These are phyloP conservation scores for Malus hybrid DNA, from an alignment of 331 rosid genomes.

Conservation along the genomic window DNA sequence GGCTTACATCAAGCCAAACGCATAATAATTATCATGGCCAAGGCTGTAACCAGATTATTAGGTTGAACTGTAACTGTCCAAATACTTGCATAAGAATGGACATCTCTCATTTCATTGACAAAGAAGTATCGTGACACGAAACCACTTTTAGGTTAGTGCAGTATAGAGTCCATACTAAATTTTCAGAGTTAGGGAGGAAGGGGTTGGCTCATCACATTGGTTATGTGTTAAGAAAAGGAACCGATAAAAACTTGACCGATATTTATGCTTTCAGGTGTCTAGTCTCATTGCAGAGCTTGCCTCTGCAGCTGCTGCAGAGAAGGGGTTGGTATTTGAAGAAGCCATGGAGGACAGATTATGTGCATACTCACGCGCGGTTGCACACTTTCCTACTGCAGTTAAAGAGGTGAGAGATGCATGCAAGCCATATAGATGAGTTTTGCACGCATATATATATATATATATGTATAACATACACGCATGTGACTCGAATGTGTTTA, in stretches of 20 bases:
- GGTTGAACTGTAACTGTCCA: too few relatives aligned
- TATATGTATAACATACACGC: too few relatives aligned
- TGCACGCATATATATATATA: not conserved
- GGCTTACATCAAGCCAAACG: not conserved
- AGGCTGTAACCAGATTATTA: too few relatives aligned
- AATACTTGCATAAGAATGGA: not conserved
- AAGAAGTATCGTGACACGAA: not conserved
- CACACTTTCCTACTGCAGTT: conserved; percentile 94
- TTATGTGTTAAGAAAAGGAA: not conserved
- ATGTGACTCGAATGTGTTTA: not conserved
- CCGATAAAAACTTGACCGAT: not conserved
- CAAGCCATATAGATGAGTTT: not conserved
- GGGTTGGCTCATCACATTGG: not conserved
- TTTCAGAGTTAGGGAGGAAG: not conserved
- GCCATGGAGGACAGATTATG: conserved; percentile 76
- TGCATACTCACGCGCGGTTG: conserved; percentile 78
- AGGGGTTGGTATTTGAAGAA: conserved; percentile 60
- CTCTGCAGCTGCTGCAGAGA: conserved; percentile 67
- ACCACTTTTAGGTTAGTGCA: not conserved
- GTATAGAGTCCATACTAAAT: not conserved
- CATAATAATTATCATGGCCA: not conserved
- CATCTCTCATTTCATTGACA: not conserved
- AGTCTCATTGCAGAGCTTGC: conserved; percentile 76
- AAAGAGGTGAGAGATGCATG: conserved; percentile 57
- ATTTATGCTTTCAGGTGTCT: conserved; percentile 51